A percentile compares a stretch with the other conserved stretches of the same genome.
phyloP scores from a whole-genome alignment of 2,329 filamentous ascomycete species.

The Cladosporium sp. region DNA sequence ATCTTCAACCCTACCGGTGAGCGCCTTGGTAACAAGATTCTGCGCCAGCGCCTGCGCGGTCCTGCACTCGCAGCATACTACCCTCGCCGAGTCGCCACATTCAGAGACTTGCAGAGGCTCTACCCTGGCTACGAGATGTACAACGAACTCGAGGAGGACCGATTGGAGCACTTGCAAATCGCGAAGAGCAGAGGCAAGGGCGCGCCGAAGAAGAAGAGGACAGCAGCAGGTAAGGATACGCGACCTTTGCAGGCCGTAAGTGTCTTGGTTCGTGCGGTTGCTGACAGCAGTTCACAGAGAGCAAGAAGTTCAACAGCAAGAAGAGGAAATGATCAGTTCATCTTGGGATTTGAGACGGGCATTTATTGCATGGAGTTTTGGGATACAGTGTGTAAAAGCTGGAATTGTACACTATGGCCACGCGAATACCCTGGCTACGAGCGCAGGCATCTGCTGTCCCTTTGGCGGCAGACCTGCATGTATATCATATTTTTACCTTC shows the following conservation, averaged over 20 bases:
- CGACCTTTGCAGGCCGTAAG: not conserved
- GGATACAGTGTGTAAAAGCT: constrained; percentile 1
- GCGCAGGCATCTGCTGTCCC: not conserved
- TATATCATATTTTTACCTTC: constrained; percentile 7
- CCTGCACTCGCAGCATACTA: constrained; percentile 83
- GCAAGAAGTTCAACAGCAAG: constrained; percentile 16
- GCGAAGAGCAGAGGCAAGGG: constrained; percentile 76
- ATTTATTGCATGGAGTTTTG: constrained; percentile 9
- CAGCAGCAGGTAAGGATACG: constrained; percentile 41
- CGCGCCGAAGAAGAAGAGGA: constrained; percentile 83
- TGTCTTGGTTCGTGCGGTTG: not conserved
- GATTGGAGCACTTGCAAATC: constrained; percentile 64
- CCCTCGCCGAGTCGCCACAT: constrained; percentile 66
- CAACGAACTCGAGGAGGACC: constrained; percentile 74
- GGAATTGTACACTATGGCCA: constrained; percentile 10
- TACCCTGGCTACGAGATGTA: constrained; percentile 66
- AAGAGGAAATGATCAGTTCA: constrained; percentile 13
- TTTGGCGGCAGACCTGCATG: constrained; percentile 3
- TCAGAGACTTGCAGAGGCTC: constrained; percentile 67
- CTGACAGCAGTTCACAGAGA: constrained; percentile 9
- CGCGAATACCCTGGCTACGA: constrained; percentile 3
- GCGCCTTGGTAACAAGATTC: constrained; percentile 84
- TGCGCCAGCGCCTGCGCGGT: constrained; percentile 84
- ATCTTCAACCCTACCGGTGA: constrained; percentile 81
- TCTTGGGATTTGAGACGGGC: not conserved